Evolutionary conservation across 2,329 filamentous ascomycete species (phyloP).

Genomic region (Verticillium isaacii): DNA sequence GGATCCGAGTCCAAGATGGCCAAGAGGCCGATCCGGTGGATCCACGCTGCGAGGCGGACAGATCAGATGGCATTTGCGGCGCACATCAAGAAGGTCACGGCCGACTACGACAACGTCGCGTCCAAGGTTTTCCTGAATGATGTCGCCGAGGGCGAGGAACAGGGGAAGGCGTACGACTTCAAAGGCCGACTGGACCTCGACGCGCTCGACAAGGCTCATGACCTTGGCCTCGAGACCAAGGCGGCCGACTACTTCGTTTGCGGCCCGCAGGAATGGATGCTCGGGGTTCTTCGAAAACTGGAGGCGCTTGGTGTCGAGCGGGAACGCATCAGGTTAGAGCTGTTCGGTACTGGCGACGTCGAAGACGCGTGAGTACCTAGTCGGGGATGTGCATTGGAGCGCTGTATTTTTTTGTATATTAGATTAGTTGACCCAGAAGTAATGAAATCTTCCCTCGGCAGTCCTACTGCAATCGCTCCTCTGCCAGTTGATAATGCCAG

Average conservation of each 20-base stretch:
- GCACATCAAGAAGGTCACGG: conserved; percentile 38
- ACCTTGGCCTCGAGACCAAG: conserved; percentile 50
- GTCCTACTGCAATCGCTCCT: too few species aligned
- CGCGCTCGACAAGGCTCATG: conserved; percentile 43
- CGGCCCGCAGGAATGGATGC: conserved; percentile 68
- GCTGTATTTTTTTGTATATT: background rate
- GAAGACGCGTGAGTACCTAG: background rate
- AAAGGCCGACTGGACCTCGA: conserved; percentile 54
- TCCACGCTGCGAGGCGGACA: conserved; percentile 53
- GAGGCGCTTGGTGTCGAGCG: conserved; percentile 48
- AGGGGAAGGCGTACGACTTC: conserved; percentile 55
- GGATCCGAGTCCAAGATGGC: conserved; percentile 16
- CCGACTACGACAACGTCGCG: conserved; percentile 40
- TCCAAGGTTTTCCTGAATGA: conserved; percentile 54
- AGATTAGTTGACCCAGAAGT: too few species aligned
- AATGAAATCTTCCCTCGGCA: too few species aligned
- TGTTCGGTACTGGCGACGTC: conserved; percentile 57
- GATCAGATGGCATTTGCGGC: conserved; percentile 50
- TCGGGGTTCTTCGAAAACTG: conserved; percentile 48
- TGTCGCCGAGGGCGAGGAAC: conserved; percentile 34
- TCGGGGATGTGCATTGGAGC: background rate
- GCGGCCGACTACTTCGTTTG: conserved; percentile 66
- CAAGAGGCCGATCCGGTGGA: conserved; percentile 51
- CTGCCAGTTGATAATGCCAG: too few species aligned
- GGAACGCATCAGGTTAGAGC: conserved; percentile 60